Evolutionary conservation across 1,284 basidiomycete genomes (phyloP), one percentile per base, ranked within the genome.

Genomic region (Pseudozyma tsukubaensis): DNA sequence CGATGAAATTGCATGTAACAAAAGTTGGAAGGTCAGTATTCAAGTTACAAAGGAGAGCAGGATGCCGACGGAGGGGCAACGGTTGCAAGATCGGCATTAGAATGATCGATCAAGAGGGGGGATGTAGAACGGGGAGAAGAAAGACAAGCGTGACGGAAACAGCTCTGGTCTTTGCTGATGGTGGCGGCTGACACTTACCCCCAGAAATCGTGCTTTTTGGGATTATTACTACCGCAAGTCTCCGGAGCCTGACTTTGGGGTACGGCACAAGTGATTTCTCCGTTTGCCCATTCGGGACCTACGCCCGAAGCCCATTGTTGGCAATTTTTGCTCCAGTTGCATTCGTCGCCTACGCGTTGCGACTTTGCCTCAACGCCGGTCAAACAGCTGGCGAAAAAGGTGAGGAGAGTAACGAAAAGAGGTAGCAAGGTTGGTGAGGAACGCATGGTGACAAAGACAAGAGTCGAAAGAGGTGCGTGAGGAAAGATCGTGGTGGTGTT

Each of bases 211-310:
- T 18, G n/a, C 12, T 57, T n/a, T 3, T 45, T 18, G 5, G 24
- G 11, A 29, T 61, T 24, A 8, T 32, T 12, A 19, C 13, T 21
- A n/a, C 61, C 60, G 44, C 71, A 73, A 16, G 50, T 44, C 49
- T 73, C 71, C 4, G 71, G 71, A 0, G 4, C 18, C 1, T 60
- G 13, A 7, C 10, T 11, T 1, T 37, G 21, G 0, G 61, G 61
- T 3, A 73, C 36, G 4, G 71, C 71, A 52, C 71, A 73, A 16
- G 71, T 73, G 10, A 73, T 43, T 8, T 32, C 37, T 4, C 58
- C 61, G 0, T 45, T 36, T 1, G 60, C 65, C 65, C 65, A 73
- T 3, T 1, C 21, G 0, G 57, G 50, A 1, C 61, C 71, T 6
- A 34, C 54, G 4, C 71, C 71, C 13, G 54, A 50, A 4, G 29